Evolutionary conservation across 148 eudicot genomes (phyloP), one percentile per base, ranked within the genome.

Genomic region (Vaccinium vitisidaea): DNA sequence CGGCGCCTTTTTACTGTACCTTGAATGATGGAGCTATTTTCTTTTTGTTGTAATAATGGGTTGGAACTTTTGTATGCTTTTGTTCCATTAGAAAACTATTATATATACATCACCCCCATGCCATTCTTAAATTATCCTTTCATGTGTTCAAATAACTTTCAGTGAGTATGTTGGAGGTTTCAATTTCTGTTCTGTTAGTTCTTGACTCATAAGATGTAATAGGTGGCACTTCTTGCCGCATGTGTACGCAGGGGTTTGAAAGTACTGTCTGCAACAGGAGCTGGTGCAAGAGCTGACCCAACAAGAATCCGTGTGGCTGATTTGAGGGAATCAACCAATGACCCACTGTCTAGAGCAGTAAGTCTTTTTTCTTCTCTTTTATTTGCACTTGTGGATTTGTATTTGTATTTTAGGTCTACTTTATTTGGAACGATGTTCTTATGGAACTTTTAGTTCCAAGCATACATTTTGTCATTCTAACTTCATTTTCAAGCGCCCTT

Each of bases 211-310:
- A 21, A 75, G 79, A 80, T 78, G 52, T 87, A 86, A 80, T 70
- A 97, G 99, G 98, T 97, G 85, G 90, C 99, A 52, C 93, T 97
- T 91, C 98, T 97, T 85, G 99, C 98, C 85, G 98, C 98, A 85
- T 97, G 99, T 90, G 95, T 91, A 27, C 92, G 94, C 77, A 92
- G 98, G 87, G 99, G 99, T 75, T 87, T 94, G 92, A 97, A 90
- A 88, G 98, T 97, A 87, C 83, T 97, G 53, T 97, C 96, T 84
- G 99, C 96, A 81, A 97, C 98, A 54, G 99, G 99, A 88, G 99
- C 99, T 74, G 99, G 99, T 61, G 99, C 98, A 79, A 93, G 99
- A 90, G 99, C 99, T 83, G 99, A 97, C 85, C 99, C 99, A 80
- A 97, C 99, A 83, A 93, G 99, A 89, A 95, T 97, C 61, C 98